Base-by-base conservation (phyloP, 208 protist species). In the Leishmania major region DNA sequence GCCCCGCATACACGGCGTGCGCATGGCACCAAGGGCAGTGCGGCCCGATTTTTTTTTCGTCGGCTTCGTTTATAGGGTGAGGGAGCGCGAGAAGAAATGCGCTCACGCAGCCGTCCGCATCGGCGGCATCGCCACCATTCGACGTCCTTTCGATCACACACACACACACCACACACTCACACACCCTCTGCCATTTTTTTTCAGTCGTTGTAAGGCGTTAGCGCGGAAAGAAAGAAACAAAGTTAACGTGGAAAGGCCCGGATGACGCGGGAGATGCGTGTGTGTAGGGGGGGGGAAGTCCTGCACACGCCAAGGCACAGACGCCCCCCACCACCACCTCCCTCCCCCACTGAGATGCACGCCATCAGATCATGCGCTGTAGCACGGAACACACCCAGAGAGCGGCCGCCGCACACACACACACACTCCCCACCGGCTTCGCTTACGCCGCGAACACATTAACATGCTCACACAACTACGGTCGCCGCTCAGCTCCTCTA, bases 51-150 rank as follows among this genome's bases (percentile, higher is more conserved):
- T 49, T 10, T 45, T 8, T 45, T 49, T 72, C 35, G n/a, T 72
- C 43, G 19, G 10, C 40, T 47, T 37, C n/a, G 3, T 28, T 57
- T 57, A 75, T 45, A 57, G 51, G 53, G 25, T 2, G n/a, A 57
- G 47, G 31, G 71, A 57, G 28, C 0, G 47, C 28, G 43, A 53
- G 15, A 74, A 17, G 45, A 55, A 25, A 37, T 25, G 31, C 10
- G 7, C 71, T 10, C 71, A 37, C 71, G 47, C 49, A 37, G 71
- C 11, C 22, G 43, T 53, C 40, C 60, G 77, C 62, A 77, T 60
- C 81, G 74, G 69, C 81, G 25, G 28, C 19, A 13, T 60, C 81
- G 74, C 75, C 81, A 37, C 17, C 19, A 13, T 49, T 49, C 40
- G 8, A 17, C 43, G 19, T 17, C 25, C 22, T 28, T 28, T 19